phyloP scores from a whole-genome alignment of 192 early-diverging fungal species.

The Backusella luteola region DNA sequence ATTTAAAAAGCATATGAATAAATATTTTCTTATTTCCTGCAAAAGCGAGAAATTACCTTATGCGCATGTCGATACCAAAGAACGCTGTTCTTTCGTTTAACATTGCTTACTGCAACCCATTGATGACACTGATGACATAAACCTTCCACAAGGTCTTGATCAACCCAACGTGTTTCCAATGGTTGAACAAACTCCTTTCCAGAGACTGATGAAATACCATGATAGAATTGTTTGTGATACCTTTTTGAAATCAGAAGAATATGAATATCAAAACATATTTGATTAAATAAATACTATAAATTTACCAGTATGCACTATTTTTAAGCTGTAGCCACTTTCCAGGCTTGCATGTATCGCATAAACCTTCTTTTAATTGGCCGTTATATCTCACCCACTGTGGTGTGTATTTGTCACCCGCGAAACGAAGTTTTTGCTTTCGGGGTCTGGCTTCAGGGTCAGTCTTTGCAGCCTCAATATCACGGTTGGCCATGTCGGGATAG shows the following conservation, averaged over 20 bases:
- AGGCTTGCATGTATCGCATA: slow-evolving; percentile 78
- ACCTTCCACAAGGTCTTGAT: slow-evolving; percentile 72
- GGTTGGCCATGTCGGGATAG: slow-evolving; percentile 30
- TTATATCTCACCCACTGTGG: slow-evolving; percentile 79
- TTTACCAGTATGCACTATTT: slow-evolving; percentile 83
- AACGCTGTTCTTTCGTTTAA: slow-evolving; percentile 74
- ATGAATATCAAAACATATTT: background rate
- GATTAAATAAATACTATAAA: background rate
- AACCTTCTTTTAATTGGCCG: slow-evolving; percentile 77
- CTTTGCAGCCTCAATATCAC: slow-evolving; percentile 44
- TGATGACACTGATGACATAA: slow-evolving; percentile 81
- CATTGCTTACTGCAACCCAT: slow-evolving; percentile 77
- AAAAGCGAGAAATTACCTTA: slow-evolving; percentile 42
- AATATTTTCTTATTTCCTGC: background rate
- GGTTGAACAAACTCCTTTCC: slow-evolving; percentile 73
- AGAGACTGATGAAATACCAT: slow-evolving; percentile 85
- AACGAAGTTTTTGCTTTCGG: slow-evolving; percentile 71
- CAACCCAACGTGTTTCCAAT: slow-evolving; percentile 65
- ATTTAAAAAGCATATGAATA: background rate
- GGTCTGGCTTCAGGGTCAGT: slow-evolving; percentile 54
- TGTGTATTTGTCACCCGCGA: slow-evolving; percentile 74
- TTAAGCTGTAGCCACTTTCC: slow-evolving; percentile 88
- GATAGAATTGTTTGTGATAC: slow-evolving; percentile 87
- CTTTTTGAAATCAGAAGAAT: slow-evolving; percentile 22
- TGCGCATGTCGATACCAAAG: slow-evolving; percentile 88